Percentiles rank a stretch among this genome's conserved stretches.
Evolutionary conservation across 2,329 filamentous ascomycete genomes (phyloP).

Genomic region (Penicillium sp.): DNA sequence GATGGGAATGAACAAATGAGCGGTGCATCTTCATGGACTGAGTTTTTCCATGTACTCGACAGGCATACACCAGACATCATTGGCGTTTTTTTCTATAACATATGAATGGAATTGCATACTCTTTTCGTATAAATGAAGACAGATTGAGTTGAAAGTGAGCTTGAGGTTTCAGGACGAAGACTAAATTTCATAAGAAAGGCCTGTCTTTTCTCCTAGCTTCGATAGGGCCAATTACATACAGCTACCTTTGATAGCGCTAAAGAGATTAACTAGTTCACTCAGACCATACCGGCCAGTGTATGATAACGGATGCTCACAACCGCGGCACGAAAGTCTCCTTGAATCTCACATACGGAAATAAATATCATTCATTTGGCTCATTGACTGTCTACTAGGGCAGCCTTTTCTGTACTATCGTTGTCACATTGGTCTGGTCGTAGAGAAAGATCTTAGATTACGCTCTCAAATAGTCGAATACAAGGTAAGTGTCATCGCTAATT

Average conservation of each 20-base stretch:
- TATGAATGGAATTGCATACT: neutral
- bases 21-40: conserved; percentile 8
- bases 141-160: neutral
- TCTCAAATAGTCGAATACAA: neutral
- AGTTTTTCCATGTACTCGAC: neutral
- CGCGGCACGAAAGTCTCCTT: no score
- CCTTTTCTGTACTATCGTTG: no score
- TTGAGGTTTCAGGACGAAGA: neutral
- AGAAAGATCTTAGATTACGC: no score
- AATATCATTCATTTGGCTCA: no score
- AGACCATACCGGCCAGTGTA: no score
- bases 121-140: neutral
- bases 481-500: neutral
- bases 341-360: no score
- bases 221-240: no score
- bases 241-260: no score
- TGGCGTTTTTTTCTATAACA: neutral
- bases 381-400: no score
- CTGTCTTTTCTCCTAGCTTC: neutral
- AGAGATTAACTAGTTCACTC: no score
- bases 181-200: neutral
- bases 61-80: conserved; percentile 2
- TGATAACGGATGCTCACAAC: no score
- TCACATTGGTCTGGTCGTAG: no score
- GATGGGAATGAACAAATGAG: conserved; percentile 15